Evolutionary conservation across 768 basidiomycete genomes (phyloP).

Genomic region (Fomitopsis serialis): DNA sequence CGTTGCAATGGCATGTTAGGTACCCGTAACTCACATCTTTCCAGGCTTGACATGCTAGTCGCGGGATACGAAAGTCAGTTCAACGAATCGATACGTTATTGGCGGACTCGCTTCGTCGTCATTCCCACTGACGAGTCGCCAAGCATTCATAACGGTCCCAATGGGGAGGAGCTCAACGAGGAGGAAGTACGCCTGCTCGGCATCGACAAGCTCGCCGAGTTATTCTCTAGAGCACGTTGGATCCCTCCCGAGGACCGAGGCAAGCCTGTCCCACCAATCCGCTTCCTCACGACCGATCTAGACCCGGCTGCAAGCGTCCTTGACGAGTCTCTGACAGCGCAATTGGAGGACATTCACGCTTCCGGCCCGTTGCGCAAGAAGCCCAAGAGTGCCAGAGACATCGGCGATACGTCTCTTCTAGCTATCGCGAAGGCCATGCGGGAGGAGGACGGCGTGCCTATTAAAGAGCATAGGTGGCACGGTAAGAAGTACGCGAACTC

Average conservation of each 20-base stretch:
- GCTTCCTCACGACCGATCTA: conserved; percentile 81
- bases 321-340: conserved; percentile 74
- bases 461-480: conserved; percentile 86
- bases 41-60: conserved; percentile 79
- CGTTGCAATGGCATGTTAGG: neutral
- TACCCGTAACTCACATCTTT: neutral
- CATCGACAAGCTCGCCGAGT: conserved; percentile 86
- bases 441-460: conserved; percentile 77
- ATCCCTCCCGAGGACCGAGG: conserved; percentile 52
- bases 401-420: conserved; percentile 56
- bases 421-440: conserved; percentile 80
- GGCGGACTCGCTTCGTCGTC: conserved; percentile 91
- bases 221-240: conserved; percentile 84
- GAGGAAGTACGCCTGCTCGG: conserved; percentile 87
- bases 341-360: conserved; percentile 76
- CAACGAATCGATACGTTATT: conserved; percentile 81
- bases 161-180: conserved; percentile 73
- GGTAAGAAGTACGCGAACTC: conserved; percentile 65
- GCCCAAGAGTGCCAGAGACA: conserved; percentile 71
- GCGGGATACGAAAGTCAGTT: conserved; percentile 79
- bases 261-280: conserved; percentile 50
- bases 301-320: conserved; percentile 75
- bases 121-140: conserved; percentile 80
- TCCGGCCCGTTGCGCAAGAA: conserved; percentile 74
- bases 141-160: conserved; percentile 45